Base-by-base conservation (phyloP, 2,329 filamentous ascomycete species). In the Microcera coccophila region DNA sequence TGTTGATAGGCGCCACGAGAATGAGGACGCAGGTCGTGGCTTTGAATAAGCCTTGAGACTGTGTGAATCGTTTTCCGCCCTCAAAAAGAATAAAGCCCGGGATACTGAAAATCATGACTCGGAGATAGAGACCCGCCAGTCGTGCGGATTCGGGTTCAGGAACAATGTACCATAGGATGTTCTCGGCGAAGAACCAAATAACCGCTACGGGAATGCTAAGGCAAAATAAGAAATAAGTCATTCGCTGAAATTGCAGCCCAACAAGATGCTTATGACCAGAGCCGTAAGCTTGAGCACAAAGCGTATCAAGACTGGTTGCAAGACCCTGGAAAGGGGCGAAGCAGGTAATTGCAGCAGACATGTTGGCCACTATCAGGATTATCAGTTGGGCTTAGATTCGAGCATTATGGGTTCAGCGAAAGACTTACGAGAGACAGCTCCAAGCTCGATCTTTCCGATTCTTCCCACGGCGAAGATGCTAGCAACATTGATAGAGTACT, bases 201-300 rank as follows among this genome's bases (percentile, higher is more conserved):
- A 85, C 60, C 4, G 75, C 79, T 52, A 93, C 86, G 1, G 87
- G 87, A 15, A 89, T 73, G 2, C 81, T 85, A 50, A 90, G 75
- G 3, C 75, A 62, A 71, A 85, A 83, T 3, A 93, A 74, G 60
- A 93, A 90, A 60, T 75, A 85, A 1, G 87, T 72, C 87, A 91
- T 91, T 43, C 87, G 77, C 66, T 93, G 86, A 49, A 88, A 76
- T 57, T 93, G 87, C 41, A 93, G 64, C 2, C 87, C 87, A 10
- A 97, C 91, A 4, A 97, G 78, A 54, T 90, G 86, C 61, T 86
- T 94, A 62, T 85, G 86, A 0, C 91, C 91, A 1, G 87, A 94
- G 3, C 93, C 91, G 61, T 94, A 97, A 1, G 93, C 91, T 65
- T 97, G 91, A 0, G 91, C 81, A 63, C 91, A 96, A 3, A 97